A percentile compares a stretch with the other conserved stretches of the same genome.
phyloP scores from a whole-genome alignment of 345 rosid genomes.

The Dipteronia dyeriana region DNA sequence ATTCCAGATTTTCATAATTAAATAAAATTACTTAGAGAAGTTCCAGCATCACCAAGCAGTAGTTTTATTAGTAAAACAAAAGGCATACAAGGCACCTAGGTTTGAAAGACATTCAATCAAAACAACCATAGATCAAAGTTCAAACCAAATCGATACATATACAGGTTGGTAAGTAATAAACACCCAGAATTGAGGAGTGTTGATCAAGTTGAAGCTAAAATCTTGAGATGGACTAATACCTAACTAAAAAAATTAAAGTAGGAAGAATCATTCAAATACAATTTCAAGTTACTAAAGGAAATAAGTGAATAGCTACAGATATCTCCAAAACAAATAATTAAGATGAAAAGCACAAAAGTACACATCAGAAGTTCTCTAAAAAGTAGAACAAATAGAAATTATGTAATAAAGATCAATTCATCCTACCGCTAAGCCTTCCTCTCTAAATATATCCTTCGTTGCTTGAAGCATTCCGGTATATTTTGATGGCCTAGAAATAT shows the following conservation, averaged over 20 bases:
- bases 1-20: background rate
- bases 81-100: background rate
- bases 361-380: background rate
- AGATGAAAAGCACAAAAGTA: background rate
- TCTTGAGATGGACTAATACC: background rate
- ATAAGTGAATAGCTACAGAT: background rate
- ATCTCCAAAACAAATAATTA: background rate
- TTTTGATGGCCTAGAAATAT: conserved; percentile 58
- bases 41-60: background rate
- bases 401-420: conserved; percentile 12
- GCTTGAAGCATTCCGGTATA: conserved; percentile 95
- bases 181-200: background rate
- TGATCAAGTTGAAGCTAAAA: background rate
- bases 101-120: background rate
- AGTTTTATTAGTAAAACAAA: background rate
- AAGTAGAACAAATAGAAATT: background rate
- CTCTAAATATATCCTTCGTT: conserved; percentile 80
- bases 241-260: background rate
- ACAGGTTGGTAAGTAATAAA: background rate
- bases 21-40: background rate
- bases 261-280: no score
- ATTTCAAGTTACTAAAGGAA: background rate
- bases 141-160: background rate
- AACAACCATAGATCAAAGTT: background rate
- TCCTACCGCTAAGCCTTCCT: conserved; percentile 86